Percentiles rank a stretch among this genome's conserved stretches.
These are phyloP conservation scores for Acanthochlamys bracteata DNA, from an alignment of 106 monocot genomes.

Conservation along the genomic window DNA sequence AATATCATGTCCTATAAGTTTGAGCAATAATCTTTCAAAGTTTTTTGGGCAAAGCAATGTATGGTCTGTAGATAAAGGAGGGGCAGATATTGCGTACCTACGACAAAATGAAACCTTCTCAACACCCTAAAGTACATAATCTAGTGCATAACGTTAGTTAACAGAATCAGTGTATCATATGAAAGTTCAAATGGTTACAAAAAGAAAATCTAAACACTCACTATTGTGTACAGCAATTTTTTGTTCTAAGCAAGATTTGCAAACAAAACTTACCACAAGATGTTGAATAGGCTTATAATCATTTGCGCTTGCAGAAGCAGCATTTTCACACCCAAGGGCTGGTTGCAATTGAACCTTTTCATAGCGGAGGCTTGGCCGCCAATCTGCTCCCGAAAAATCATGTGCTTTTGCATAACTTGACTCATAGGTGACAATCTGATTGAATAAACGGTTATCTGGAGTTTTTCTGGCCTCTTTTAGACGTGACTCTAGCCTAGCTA, in stretches of 20 bases:
- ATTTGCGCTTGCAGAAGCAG: slow-evolving; percentile 24
- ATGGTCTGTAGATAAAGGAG: too few species aligned
- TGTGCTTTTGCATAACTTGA: neutral
- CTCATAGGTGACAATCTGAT: slow-evolving; percentile 18
- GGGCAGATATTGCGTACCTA: too few species aligned
- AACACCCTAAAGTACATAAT: too few species aligned
- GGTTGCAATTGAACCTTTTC: slow-evolving; percentile 43
- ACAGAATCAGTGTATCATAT: too few species aligned
- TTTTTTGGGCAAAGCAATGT: too few species aligned
- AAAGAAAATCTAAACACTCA: neutral
- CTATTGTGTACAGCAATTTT: too few species aligned
- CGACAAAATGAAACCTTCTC: too few species aligned
- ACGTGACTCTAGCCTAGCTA: slow-evolving; percentile 1
- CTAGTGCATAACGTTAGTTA: too few species aligned
- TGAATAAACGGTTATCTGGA: slow-evolving; percentile 1
- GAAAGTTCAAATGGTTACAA: too few species aligned
- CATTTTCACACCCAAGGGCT: slow-evolving; percentile 43
- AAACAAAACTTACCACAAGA: slow-evolving; percentile 31
- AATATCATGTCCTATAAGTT: too few species aligned
- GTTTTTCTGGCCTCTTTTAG: slow-evolving; percentile 9
- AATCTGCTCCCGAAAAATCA: slow-evolving; percentile 3
- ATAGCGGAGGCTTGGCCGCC: slow-evolving; percentile 40
- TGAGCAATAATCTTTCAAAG: too few species aligned
- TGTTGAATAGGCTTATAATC: slow-evolving; percentile 16
- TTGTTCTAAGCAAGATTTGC: neutral